These are phyloP conservation scores for Linnemannia exigua DNA, from an alignment of 192 early-diverging fungal species.

Conservation along the genomic window DNA sequence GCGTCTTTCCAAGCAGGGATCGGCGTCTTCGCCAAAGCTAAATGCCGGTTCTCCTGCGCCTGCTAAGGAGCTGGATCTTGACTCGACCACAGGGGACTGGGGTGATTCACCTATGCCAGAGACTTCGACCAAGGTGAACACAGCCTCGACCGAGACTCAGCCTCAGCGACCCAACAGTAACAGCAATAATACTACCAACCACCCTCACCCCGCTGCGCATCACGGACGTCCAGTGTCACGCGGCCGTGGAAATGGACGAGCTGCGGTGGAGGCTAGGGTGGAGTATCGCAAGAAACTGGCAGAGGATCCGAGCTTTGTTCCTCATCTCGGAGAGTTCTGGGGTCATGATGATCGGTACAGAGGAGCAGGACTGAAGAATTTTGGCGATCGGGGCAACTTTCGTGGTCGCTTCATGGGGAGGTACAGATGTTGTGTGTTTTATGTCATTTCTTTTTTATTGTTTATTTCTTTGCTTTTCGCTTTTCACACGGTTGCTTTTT, in stretches of 20 bases:
- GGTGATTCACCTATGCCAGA: constrained; percentile 30
- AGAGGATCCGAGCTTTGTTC: constrained; percentile 70
- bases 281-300: constrained; percentile 69
- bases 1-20: constrained; percentile 36
- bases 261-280: constrained; percentile 56
- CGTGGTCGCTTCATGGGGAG: constrained; percentile 55
- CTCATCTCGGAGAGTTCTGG: constrained; percentile 71
- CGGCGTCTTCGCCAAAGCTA: background rate
- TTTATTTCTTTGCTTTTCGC: background rate
- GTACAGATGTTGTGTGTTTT: constrained; percentile 18
- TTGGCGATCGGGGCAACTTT: constrained; percentile 48
- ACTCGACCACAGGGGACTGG: constrained; percentile 12
- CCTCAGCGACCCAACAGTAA: constrained; percentile 16
- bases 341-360: constrained; percentile 71
- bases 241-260: constrained; percentile 34
- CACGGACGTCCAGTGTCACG: constrained; percentile 35
- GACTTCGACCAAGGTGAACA: constrained; percentile 6
- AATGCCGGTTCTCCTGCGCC: background rate
- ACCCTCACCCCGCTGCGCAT: constrained; percentile 20
- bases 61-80: constrained; percentile 6
- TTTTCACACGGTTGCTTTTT: background rate
- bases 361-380: constrained; percentile 63
- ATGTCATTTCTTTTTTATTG: background rate
- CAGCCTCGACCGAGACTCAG: background rate
- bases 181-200: constrained; percentile 9